Base-by-base conservation (phyloP, 2,329 filamentous ascomycete species). In the Neonectria coccinea region DNA sequence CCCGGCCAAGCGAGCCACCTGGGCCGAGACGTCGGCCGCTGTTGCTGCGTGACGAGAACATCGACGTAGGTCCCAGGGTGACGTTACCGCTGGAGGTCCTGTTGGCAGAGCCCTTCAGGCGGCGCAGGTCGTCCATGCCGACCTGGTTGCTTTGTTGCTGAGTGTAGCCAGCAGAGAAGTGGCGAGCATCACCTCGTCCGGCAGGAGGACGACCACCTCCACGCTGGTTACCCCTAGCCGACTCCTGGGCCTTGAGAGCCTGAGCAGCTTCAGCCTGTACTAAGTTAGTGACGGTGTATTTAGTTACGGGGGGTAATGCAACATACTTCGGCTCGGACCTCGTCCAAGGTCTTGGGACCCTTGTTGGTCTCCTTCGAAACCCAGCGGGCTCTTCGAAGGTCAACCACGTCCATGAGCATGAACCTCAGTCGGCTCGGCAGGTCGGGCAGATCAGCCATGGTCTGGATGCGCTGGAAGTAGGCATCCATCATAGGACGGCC, bases 341-440 rank as follows among this genome's bases (percentile, higher is more conserved):
- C 92, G 4, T 94, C 89, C 57, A 99, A 91, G 9, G 96, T 99
- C 89, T 97, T 97, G 64, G 96, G 96, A 41, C 96, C 96, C 85
- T 98, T 98, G 82, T 94, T 92, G 58, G 84, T 83, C 77, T 97
- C 93, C 85, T 97, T 97, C 62, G 93, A 94, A 66, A 86, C 80
- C 96, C 96, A 99, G 77, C 87, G 85, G 56, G 85, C 83, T 76
- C 80, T 88, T 71, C 96, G 91, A 69, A 99, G 85, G 78, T 99
- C 96, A 62, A 97, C 79, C 59, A 97, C 88, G 77, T 99, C 96
- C 89, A 98, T 89, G 66, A 99, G 87, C 96, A 99, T 98, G 83
- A 98, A 99, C 77, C 88, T 90, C 72, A 97, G 86, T 84, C 96
- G 91, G 80, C 94, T 97, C 55, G 91, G 90, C 25, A 99, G 86